A percentile compares a stretch with the other conserved stretches of the same genome.
phyloP scores from a whole-genome alignment of 257 asterid genomes.

The Solanum clarkiae region DNA sequence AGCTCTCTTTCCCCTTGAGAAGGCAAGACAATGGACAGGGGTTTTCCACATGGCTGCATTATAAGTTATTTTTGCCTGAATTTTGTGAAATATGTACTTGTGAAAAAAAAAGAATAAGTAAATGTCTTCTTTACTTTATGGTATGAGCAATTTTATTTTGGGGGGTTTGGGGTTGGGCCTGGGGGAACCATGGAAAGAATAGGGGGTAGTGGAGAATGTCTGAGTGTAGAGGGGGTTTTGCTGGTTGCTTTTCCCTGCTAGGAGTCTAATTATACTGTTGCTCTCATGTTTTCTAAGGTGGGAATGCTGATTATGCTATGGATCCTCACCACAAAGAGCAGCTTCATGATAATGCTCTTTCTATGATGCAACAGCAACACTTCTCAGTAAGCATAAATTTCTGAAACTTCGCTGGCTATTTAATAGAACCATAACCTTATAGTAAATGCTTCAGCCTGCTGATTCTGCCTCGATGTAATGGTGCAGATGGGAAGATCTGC shows the following conservation, averaged over 20 bases:
- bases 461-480: conserved; percentile 3
- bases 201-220: background rate
- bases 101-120: background rate
- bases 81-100: background rate
- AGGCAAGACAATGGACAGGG: background rate
- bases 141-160: background rate
- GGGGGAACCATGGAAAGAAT: background rate
- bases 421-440: background rate
- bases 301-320: conserved; percentile 43
- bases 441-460: background rate
- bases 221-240: background rate
- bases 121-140: background rate
- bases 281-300: conserved; percentile 42
- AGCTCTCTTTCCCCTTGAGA: background rate
- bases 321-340: conserved; percentile 67
- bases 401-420: background rate
- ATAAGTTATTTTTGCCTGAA: background rate
- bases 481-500: conserved; percentile 73
- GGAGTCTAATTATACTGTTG: background rate
- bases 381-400: conserved; percentile 43
- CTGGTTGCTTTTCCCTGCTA: background rate
- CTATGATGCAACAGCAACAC: conserved; percentile 70
- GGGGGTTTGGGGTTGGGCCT: background rate
- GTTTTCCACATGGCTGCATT: background rate
- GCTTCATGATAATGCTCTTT: conserved; percentile 53